phyloP scores from a whole-genome alignment of 805 yeast species.

The Ogataea thermomethanolica region DNA sequence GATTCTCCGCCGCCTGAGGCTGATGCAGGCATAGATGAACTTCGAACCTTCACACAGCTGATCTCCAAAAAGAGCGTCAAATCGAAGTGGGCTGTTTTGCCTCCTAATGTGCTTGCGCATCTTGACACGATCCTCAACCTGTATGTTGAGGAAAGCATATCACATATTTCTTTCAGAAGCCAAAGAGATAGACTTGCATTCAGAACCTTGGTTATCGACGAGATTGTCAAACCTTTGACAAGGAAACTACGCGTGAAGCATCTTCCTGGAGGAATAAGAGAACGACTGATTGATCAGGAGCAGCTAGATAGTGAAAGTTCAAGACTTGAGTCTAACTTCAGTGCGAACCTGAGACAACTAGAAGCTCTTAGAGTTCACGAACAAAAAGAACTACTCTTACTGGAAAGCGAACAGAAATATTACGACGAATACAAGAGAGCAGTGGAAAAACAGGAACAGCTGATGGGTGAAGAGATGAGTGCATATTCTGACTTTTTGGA shows the following conservation, averaged over 20 bases:
- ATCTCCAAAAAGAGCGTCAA: constrained; percentile 17
- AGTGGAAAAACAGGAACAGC: constrained; percentile 11
- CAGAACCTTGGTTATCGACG: constrained; percentile 19
- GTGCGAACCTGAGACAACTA: constrained; percentile 28
- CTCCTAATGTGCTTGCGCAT: constrained; percentile 12
- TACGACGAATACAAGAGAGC: constrained; percentile 18
- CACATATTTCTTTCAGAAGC: constrained; percentile 14
- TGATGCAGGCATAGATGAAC: background rate
- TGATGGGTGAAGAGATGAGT: constrained; percentile 17
- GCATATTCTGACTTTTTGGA: constrained; percentile 6
- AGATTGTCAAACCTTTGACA: constrained; percentile 22
- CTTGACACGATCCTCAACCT: constrained; percentile 18
- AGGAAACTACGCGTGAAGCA: constrained; percentile 20
- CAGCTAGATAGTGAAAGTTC: constrained; percentile 20
- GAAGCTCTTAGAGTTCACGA: constrained; percentile 23
- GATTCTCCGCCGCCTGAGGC: background rate
- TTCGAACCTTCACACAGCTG: constrained; percentile 12
- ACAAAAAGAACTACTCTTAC: constrained; percentile 18
- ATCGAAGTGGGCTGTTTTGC: constrained; percentile 20
- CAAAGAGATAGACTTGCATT: constrained; percentile 18
- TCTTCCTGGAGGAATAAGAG: constrained; percentile 26
- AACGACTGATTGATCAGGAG: constrained; percentile 27
- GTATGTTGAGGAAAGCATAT: constrained; percentile 22
- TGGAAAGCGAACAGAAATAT: constrained; percentile 22
- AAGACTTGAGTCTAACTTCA: constrained; percentile 23